These are phyloP conservation scores for Termitomyces sp. DNA, from an alignment of 768 basidiomycete species.

Conservation along the genomic window DNA sequence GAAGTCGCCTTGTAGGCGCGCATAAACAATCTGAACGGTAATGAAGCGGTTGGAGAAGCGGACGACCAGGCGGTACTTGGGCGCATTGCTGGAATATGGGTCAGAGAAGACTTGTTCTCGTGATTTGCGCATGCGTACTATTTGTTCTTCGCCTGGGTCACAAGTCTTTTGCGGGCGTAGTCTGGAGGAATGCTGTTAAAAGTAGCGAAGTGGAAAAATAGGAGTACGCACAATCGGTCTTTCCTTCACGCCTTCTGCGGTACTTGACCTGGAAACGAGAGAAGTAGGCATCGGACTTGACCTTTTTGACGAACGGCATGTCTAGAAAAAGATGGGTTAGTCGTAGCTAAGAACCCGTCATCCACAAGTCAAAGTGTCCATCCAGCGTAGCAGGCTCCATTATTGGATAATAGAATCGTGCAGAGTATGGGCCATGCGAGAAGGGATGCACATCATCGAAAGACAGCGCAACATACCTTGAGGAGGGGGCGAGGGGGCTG, in stretches of 20 bases:
- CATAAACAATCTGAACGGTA: slow-evolving; percentile 94
- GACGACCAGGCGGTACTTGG: slow-evolving; percentile 98
- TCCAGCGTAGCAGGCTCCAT: slow-evolving; percentile 22
- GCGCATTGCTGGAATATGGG: slow-evolving; percentile 66
- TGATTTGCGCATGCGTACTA: slow-evolving; percentile 52
- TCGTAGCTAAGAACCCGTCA: slow-evolving; percentile 23
- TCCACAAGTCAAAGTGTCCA: slow-evolving; percentile 30
- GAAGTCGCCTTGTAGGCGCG: slow-evolving; percentile 96
- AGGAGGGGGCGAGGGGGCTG: slow-evolving; percentile 31
- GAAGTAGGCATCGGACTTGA: slow-evolving; percentile 97
- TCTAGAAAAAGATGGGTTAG: slow-evolving; percentile 33
- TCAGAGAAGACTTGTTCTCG: not conserved
- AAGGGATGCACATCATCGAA: not conserved
- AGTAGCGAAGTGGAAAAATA: slow-evolving; percentile 4
- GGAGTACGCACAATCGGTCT: slow-evolving; percentile 85
- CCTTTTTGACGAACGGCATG: slow-evolving; percentile 95
- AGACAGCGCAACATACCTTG: slow-evolving; percentile 37
- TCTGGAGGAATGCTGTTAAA: slow-evolving; percentile 45
- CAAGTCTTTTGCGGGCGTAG: slow-evolving; percentile 96
- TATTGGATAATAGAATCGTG: not conserved
- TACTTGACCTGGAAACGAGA: slow-evolving; percentile 99
- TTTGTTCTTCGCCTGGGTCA: slow-evolving; percentile 99
- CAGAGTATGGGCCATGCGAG: not conserved
- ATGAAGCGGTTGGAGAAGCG: slow-evolving; percentile 98
- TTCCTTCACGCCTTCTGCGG: slow-evolving; percentile 95